Conservation (phyloP, 768 basidiomycete genomes). For the Pleurotus cornucopiae region DNA sequence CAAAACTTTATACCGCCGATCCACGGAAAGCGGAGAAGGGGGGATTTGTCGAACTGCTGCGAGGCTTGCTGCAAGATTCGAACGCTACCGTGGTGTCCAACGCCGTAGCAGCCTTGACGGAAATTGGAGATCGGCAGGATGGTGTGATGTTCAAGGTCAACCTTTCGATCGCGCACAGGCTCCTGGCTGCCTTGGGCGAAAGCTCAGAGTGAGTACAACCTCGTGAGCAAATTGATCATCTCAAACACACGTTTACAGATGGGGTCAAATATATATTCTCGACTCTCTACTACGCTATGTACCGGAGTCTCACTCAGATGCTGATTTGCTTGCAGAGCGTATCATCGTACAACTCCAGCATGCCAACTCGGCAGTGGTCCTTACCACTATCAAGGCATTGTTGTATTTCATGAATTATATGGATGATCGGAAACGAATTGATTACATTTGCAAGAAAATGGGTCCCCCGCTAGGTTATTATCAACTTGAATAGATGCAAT, state of each 20-base stretch:
- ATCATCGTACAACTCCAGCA: slow-evolving; percentile 92
- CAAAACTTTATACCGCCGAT: slow-evolving; percentile 90
- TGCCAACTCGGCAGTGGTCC: slow-evolving; percentile 98
- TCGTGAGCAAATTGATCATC: background rate
- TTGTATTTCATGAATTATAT: slow-evolving; percentile 99
- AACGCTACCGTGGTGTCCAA: slow-evolving; percentile 98
- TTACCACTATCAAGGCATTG: slow-evolving; percentile 95
- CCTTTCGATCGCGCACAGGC: slow-evolving; percentile 79
- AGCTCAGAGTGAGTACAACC: slow-evolving; percentile 84
- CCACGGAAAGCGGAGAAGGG: slow-evolving; percentile 81
- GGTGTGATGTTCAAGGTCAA: slow-evolving; percentile 92
- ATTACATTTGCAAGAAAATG: slow-evolving; percentile 95
- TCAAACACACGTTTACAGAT: slow-evolving; percentile 47
- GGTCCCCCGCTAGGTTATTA: slow-evolving; percentile 86
- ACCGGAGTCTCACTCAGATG: slow-evolving; percentile 84
- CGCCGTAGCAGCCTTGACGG: slow-evolving; percentile 93
- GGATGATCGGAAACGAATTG: slow-evolving; percentile 81
- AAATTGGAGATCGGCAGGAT: slow-evolving; percentile 93
- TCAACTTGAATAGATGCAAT: slow-evolving; percentile 6
- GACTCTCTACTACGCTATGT: slow-evolving; percentile 92
- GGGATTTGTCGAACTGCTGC: slow-evolving; percentile 86
- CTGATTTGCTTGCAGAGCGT: slow-evolving; percentile 93
- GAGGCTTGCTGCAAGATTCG: slow-evolving; percentile 87
- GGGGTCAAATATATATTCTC: slow-evolving; percentile 98
- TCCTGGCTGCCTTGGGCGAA: slow-evolving; percentile 87